Base-by-base conservation (phyloP, 2,329 filamentous ascomycete species). In the Fusarium beomiforme region DNA sequence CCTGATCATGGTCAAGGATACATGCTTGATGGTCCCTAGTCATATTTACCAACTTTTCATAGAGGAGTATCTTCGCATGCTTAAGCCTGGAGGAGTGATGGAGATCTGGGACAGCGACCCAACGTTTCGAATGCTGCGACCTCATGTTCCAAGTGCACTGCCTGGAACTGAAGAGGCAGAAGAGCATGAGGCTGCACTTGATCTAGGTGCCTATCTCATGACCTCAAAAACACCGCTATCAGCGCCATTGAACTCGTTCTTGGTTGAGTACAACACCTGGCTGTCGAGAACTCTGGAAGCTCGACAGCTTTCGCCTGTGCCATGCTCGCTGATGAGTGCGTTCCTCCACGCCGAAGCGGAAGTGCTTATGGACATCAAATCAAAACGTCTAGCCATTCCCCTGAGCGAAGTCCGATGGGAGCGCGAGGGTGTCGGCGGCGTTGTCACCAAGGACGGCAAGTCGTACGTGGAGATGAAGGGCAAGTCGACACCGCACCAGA, bases 71-170 rank as follows among this genome's bases (percentile, higher is more conserved):
- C 83, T 95, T 47, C 92, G 95, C 21, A 82, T 97, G 16, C 84
- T 97, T 37, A 90, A 88, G 71, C 91, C 92, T 0, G 94, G 93
- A 19, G 95, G 95, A 8, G 89, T 90, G 4, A 77, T 98, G 29
- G 95, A 98, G 78, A 86, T 97, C 19, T 98, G 95, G 95, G 95
- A 97, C 71, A 92, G 92, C 8, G 95, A 98, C 81, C 90, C 94
- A 78, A 88, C 91, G 16, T 89, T 97, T 70, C 92, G 95, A 73
- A 95, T 94, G 79, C 85, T 98, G 31, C 86, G 93, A 54, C 93
- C 93, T 5, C 93, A 96, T 78, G 89, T 92, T 4, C 90, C 91
- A 5, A 87, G 58, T 81, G 86, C 71, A 17, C 60, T 76, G 5
- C 72, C 77, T 12, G 70, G 71, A 8, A 79, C 78, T 49, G 79